Evolutionary conservation across 148 eudicot species (phyloP), one percentile per base, ranked within the genome.

Genomic region (Oxyria digyna): DNA sequence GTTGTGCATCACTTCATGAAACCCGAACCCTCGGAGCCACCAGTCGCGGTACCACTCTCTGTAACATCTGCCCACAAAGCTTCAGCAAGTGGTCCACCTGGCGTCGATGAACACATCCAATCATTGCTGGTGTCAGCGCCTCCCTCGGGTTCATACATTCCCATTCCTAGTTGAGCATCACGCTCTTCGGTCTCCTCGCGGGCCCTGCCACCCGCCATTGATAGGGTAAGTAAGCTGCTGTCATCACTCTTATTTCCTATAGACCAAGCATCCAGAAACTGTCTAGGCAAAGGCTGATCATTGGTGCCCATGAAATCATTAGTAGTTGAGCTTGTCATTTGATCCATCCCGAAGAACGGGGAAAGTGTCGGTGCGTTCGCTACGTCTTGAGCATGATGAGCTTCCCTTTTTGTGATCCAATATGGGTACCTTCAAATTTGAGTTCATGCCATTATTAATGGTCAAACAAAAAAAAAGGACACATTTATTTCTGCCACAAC

Each of bases 21-120:
- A 18, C 65, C 65, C 35, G 31, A 31, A 1, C 62, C 62, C 23
- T 52, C 14, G 62, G 27, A 59, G 18, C 18, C 37, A 54, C 32
- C 62, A 54, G 14, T 4, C 8, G 1, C 62, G 31, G 18, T 18
- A 57, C 65, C 65, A 31, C 65, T 26, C 29, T 59, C 37, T 27
- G 18, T 13, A 15, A 14, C 18, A 15, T 31, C 65, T 5, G 65
- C 35, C 37, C 93, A 85, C 81, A 90, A 70, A 13, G 91, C 93
- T 68, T 90, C 96, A 0, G 93, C 96, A 15, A 90, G 71, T 3
- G 96, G 96, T 11, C 96, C 96, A 33, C 96, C 96, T 1, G 87
- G 88, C 11, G 87, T 78, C 18, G 83, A 74, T 37, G 73, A 37
- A 20, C 72, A 55, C 71, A 81, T 72, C 88, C 91, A 86, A n/a